Evolutionary conservation across 2,329 filamentous ascomycete genomes (phyloP), one percentile per base, ranked within the genome.

Genomic region (Byssoonygena ceratinophila): DNA sequence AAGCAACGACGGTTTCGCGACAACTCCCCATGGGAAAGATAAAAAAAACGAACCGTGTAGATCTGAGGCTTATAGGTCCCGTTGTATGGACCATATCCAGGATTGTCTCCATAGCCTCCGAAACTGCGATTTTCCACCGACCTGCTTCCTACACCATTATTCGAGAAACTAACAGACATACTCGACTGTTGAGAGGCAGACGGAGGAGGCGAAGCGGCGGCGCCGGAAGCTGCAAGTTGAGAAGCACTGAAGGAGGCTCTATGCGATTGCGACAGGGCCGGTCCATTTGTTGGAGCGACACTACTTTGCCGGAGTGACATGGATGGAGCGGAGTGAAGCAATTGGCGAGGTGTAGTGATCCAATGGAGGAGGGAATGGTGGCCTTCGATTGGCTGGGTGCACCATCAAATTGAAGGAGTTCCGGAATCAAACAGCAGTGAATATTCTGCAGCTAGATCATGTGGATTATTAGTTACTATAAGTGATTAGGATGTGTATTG

Each of bases 61-160:
- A 76, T 75, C 56, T 74, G 72, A 45, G 71, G 72, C 43, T 65
- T 67, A 40, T 70, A 66, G 31, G 67, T 68, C 23, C 70, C 66
- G 27, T 68, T 66, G 52, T 68, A 67, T 16, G 63, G 59, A 40
- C 66, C 61, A 58, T 65, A 64, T 31, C 64, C 61, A 23, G 66
- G 65, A 57, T 68, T 68, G 43, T 71, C 69, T 36, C 71, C 65
- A 54, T 70, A 73, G 2, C 64, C 63, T 34, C 64, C 63, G 55
- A 69, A 73, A 25, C 62, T 66, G 32, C 58, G 60, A 54, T 65
- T 60, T 43, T 63, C 57, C 45, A 56, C 63, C 29, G 59, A 61
- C 29, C 61, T 60, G 27, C 64, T 66, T 39, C 64, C 61, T 47
- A 64, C 59, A 22, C 66, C 66, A 57, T 68, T 60, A 25, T 32